Evolutionary conservation across 1,139 yeast genomes (phyloP), one percentile per base, ranked within the genome.

Genomic region (Scheffersomyces insectosa): DNA sequence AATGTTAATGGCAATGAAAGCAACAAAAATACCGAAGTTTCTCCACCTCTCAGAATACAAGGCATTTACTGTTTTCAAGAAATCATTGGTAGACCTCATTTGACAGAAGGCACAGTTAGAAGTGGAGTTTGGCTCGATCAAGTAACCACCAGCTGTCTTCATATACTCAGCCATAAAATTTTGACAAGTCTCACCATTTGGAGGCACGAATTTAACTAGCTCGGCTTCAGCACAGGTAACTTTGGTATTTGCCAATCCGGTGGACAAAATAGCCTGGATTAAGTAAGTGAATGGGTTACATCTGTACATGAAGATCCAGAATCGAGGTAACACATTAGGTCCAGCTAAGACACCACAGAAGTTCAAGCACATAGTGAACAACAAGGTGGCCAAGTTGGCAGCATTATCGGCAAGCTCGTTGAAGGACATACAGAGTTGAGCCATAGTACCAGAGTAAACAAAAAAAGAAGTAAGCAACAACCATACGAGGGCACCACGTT

Each of bases 281-380:
- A 76, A 80, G 74, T 57, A 79, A 52, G 91, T 88, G 75, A 54
- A 83, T 67, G 91, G 91, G 40, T 83, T 82, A 32, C 70, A 73
- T 59, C 89, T 74, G 70, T 73, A 75, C 78, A 75, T 72, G 70
- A 86, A 88, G 41, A 70, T 70, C 77, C 77, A 72, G 61, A 70
- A 69, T 3, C 71, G 62, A 27, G 72, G 72, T 67, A 86, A 65
- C 12, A 67, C 69, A n/a, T 66, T 59, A 28, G 84, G 80, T 30
- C 83, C 75, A 11, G 80, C 86, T 63, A 88, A 68, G 36, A 86
- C 95, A 78, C 96, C 96, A 69, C 93, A 84, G 80, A 88, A 88
- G 44, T 82, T 77, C 63, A 87, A 70, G 49, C 84, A 74, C 75
- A 86, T 66, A 14, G 90, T 79, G 65, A 84, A 85, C 56, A 84